These are phyloP conservation scores for Trypanosoma rangeli DNA, from an alignment of 208 protist genomes.

Conservation along the genomic window DNA sequence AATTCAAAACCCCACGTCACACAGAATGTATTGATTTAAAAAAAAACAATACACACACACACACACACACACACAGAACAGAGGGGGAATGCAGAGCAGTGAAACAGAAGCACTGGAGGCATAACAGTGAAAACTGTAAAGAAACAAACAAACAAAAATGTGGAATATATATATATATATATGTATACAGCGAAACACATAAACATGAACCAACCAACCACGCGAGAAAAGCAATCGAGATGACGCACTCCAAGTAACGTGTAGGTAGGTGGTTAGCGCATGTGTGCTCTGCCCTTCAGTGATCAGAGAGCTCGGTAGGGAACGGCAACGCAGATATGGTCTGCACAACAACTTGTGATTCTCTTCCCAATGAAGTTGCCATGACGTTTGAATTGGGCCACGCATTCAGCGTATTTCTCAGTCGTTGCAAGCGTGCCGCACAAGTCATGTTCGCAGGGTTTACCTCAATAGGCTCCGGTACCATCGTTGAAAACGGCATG, in stretches of 20 bases:
- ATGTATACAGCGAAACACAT: too few relatives aligned
- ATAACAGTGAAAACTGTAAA: too few relatives aligned
- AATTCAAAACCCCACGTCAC: not conserved
- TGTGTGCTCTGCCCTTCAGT: not conserved
- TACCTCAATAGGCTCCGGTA: slow-evolving; percentile 54
- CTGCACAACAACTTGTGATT: slow-evolving; percentile 46
- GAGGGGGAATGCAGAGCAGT: too few relatives aligned
- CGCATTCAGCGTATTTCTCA: slow-evolving; percentile 49
- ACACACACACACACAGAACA: too few relatives aligned
- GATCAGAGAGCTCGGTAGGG: slow-evolving; percentile 44
- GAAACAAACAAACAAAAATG: too few relatives aligned
- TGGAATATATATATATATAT: too few relatives aligned
- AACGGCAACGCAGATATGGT: slow-evolving; percentile 53
- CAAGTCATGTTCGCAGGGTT: slow-evolving; percentile 53
- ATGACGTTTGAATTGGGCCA: slow-evolving; percentile 57
- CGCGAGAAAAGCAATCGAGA: too few relatives aligned
- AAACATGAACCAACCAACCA: too few relatives aligned
- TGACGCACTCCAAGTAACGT: not conserved
- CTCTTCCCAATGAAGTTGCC: slow-evolving; percentile 34
- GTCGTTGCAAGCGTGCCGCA: slow-evolving; percentile 40
- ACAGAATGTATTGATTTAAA: not conserved
- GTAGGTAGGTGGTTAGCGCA: not conserved
- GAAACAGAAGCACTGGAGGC: too few relatives aligned
- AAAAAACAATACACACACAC: not conserved
- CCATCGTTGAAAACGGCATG: slow-evolving; percentile 6